Evolutionary conservation across 805 yeast species (phyloP).

Genomic region (Sporopachydermia quercuum): DNA sequence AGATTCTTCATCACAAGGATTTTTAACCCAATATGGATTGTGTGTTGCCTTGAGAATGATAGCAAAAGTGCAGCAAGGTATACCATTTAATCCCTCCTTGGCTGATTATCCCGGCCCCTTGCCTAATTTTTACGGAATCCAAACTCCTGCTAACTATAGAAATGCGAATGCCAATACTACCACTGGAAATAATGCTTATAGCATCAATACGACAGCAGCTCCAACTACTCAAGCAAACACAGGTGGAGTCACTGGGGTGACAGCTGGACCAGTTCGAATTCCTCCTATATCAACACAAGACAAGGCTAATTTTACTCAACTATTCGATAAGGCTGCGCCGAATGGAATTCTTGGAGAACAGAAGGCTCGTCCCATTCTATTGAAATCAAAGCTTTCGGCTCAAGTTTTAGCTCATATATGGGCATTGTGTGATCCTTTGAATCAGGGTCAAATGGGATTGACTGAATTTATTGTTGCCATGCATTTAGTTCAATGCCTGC

Average conservation of each 20-base stretch:
- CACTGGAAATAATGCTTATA: slow-evolving; percentile 16
- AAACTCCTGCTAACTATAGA: slow-evolving; percentile 3
- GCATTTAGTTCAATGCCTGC: slow-evolving; percentile 79
- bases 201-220: slow-evolving; percentile 12
- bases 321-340: slow-evolving; percentile 58
- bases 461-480: slow-evolving; percentile 82
- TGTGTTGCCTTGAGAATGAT: slow-evolving; percentile 77
- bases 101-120: slow-evolving; percentile 44
- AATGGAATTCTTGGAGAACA: slow-evolving; percentile 50
- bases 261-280: no score
- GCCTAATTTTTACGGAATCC: slow-evolving; percentile 36
- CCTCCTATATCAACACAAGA: slow-evolving; percentile 45
- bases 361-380: slow-evolving; percentile 73
- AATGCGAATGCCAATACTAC: slow-evolving; percentile 21
- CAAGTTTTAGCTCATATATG: slow-evolving; percentile 73
- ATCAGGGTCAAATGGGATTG: slow-evolving; percentile 55
- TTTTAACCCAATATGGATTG: slow-evolving; percentile 66
- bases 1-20: slow-evolving; percentile 82
- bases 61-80: slow-evolving; percentile 73
- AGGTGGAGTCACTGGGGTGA: slow-evolving; percentile 8
- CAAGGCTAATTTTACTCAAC: slow-evolving; percentile 45
- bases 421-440: slow-evolving; percentile 70
- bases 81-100: slow-evolving; percentile 36
- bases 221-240: slow-evolving; percentile 4
- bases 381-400: slow-evolving; percentile 78